Conservation (phyloP, 352 stramenopile genomes). For the Hyaloperonospora arabidopsidis region DNA sequence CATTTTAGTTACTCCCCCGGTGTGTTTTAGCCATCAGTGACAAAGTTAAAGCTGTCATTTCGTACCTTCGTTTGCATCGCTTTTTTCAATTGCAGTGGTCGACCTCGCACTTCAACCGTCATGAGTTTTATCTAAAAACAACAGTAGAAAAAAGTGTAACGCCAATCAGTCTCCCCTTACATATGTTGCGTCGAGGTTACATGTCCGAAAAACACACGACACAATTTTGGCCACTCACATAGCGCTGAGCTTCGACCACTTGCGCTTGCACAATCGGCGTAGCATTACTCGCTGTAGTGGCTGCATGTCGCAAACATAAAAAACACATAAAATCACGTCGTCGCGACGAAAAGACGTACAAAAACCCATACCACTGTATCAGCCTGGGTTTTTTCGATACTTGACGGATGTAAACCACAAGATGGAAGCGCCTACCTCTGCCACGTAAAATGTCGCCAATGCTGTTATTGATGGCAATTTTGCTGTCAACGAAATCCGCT, state of each 20-base stretch:
- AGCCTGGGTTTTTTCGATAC: background rate
- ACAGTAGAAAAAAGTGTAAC: too few relatives aligned
- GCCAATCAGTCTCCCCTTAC: too few relatives aligned
- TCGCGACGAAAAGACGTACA: too few relatives aligned
- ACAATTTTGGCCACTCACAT: constrained; percentile 25
- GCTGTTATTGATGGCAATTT: constrained; percentile 76
- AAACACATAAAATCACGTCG: too few relatives aligned
- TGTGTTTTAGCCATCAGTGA: background rate
- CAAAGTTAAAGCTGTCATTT: constrained; percentile 1
- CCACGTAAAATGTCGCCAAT: constrained; percentile 56
- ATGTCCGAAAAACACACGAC: too few relatives aligned
- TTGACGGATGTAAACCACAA: background rate
- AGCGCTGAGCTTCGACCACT: constrained; percentile 67
- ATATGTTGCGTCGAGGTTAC: too few relatives aligned
- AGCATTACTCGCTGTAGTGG: constrained; percentile 30
- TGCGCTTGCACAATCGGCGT: constrained; percentile 51
- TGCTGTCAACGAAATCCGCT: constrained; percentile 76
- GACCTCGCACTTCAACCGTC: constrained; percentile 64
- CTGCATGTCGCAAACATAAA: constrained; percentile 1
- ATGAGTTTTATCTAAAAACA: constrained; percentile 64
- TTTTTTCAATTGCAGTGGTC: constrained; percentile 49
- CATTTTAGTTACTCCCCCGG: background rate
- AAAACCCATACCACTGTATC: too few relatives aligned
- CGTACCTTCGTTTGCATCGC: constrained; percentile 64
- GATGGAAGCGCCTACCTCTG: constrained; percentile 22